Conservation (phyloP, 2,329 filamentous ascomycete species). For the Amesomyces nigricolor region DNA sequence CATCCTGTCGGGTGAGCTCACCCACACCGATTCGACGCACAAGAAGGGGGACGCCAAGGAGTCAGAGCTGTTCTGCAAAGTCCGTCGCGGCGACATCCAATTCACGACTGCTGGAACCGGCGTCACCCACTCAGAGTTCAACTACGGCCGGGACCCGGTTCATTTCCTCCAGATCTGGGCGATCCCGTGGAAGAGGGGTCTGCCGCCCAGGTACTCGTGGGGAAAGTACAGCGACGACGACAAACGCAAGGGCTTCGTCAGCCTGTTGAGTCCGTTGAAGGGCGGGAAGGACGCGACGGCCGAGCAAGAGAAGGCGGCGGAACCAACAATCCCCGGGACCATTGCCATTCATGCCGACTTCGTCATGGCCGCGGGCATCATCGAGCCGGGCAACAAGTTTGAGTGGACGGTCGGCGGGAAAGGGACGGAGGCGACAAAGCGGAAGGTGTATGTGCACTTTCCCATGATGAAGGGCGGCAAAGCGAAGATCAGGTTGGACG, state of each 20-base stretch:
- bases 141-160: slow-evolving; percentile 62
- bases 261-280: slow-evolving; percentile 70
- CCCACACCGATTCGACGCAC: slow-evolving; percentile 81
- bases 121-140: slow-evolving; percentile 76
- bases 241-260: slow-evolving; percentile 65
- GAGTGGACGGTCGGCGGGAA: slow-evolving; percentile 65
- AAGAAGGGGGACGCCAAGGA: slow-evolving; percentile 54
- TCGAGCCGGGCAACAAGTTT: slow-evolving; percentile 60
- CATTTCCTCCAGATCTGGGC: slow-evolving; percentile 92
- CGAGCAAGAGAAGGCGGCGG: slow-evolving; percentile 58
- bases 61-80: slow-evolving; percentile 61
- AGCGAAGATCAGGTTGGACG: slow-evolving; percentile 63
- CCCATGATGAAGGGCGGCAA: slow-evolving; percentile 73
- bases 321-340: slow-evolving; percentile 56
- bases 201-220: slow-evolving; percentile 73
- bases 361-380: slow-evolving; percentile 72
- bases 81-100: slow-evolving; percentile 77
- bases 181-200: slow-evolving; percentile 65
- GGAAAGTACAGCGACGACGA: slow-evolving; percentile 64
- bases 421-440: slow-evolving; percentile 45
- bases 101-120: slow-evolving; percentile 83
- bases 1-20: slow-evolving; percentile 77
- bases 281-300: slow-evolving; percentile 56
- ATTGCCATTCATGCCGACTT: slow-evolving; percentile 84
- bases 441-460: slow-evolving; percentile 75